Conservation (phyloP, 257 asterid genomes). For the Asclepias syriaca region DNA sequence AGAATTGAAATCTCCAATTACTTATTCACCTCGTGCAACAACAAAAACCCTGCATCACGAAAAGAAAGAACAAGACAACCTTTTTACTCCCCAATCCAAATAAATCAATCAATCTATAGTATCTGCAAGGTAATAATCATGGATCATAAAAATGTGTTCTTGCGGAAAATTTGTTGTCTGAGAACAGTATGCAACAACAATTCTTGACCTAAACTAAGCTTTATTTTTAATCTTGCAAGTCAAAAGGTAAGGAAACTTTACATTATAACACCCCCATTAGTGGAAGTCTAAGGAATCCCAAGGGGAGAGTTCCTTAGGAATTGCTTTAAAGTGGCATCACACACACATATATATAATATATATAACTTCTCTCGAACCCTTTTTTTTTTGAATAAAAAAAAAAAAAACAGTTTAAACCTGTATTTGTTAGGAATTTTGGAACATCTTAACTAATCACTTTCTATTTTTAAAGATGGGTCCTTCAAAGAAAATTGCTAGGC, state of each 20-base stretch:
- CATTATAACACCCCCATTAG: background rate
- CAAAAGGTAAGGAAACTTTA: background rate
- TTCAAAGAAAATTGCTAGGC: conserved; percentile 4
- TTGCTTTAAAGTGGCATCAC: background rate
- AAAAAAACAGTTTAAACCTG: background rate
- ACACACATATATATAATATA: background rate
- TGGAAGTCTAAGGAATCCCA: conserved; percentile 8
- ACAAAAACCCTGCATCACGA: conserved; percentile 5
- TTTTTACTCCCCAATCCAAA: background rate
- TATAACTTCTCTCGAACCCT: background rate
- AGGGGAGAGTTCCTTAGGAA: conserved; percentile 7
- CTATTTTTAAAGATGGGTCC: conserved; percentile 10
- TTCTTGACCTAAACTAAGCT: background rate
- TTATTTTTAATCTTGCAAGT: background rate
- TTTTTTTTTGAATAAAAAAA: no score
- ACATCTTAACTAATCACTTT: conserved; percentile 3
- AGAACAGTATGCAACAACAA: background rate
- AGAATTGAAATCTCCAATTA: conserved; percentile 7
- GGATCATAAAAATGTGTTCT: background rate
- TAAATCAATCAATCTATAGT: conserved; percentile 1
- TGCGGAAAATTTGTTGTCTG: background rate
- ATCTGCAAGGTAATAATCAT: background rate
- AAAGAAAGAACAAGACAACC: background rate
- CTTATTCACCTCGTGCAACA: conserved; percentile 13
- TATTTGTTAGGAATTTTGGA: background rate